Conservation (phyloP, 2,329 filamentous ascomycete genomes). For the Penicillium sp. region DNA sequence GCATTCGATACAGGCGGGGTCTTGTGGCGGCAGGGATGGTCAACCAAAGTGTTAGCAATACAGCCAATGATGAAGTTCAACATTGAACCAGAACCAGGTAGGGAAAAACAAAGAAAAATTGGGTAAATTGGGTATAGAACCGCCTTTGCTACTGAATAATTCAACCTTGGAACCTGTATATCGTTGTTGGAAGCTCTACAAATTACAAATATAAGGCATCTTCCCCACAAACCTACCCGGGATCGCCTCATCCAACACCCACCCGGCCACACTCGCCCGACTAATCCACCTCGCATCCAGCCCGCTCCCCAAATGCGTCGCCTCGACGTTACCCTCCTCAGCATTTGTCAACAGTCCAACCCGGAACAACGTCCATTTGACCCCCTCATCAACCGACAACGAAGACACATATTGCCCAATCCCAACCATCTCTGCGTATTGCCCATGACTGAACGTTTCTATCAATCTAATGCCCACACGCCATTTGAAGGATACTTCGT, state of each 20-base stretch:
- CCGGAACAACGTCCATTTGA: not conserved
- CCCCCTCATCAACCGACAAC: not conserved
- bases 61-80: too few species aligned
- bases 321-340: not conserved
- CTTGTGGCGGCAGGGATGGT: too few species aligned
- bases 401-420: not conserved
- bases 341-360: not conserved
- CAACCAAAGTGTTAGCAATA: too few species aligned
- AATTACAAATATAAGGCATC: not conserved
- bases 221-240: not conserved
- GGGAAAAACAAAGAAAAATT: too few species aligned
- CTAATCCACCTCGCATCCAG: not conserved
- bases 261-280: not conserved
- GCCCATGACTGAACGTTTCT: not conserved
- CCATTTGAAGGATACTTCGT: not conserved
- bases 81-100: too few species aligned
- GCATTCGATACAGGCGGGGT: too few species aligned
- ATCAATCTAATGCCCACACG: not conserved
- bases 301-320: not conserved
- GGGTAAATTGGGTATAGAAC: too few species aligned
- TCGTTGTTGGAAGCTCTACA: not conserved
- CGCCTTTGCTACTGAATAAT: too few species aligned
- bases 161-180: too few species aligned
- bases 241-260: not conserved
- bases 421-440: not conserved